Conservation (phyloP, 805 yeast genomes). For the Brettanomyces bruxellensis region DNA sequence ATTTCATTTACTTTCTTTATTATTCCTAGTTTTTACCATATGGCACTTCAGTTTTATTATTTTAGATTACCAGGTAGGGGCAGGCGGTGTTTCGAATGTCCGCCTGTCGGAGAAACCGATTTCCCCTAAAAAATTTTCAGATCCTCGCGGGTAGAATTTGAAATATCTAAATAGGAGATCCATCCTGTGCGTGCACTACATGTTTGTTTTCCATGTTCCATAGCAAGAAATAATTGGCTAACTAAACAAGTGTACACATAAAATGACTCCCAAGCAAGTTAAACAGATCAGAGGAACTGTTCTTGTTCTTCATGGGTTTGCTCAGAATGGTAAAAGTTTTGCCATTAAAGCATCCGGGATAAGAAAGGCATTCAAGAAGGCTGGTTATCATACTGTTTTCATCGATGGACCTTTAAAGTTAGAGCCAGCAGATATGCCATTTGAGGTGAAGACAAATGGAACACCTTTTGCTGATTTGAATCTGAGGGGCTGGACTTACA, state of each 20-base stretch:
- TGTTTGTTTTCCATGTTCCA: no score
- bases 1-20: no score
- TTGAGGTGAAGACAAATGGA: slow-evolving; percentile 39
- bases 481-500: slow-evolving; percentile 68
- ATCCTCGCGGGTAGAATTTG: no score
- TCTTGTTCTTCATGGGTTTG: slow-evolving; percentile 86
- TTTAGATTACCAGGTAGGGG: no score
- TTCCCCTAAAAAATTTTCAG: no score
- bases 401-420: slow-evolving; percentile 70
- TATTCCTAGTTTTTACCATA: no score
- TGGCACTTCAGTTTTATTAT: no score
- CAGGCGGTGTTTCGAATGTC: no score
- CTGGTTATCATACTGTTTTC: slow-evolving; percentile 64
- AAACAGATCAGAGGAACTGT: slow-evolving; percentile 36
- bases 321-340: slow-evolving; percentile 76
- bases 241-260: not conserved
- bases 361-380: slow-evolving; percentile 58
- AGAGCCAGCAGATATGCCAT: slow-evolving; percentile 65
- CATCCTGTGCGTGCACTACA: no score
- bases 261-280: slow-evolving; percentile 15
- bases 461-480: slow-evolving; percentile 28
- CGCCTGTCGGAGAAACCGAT: no score
- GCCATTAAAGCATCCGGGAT: slow-evolving; percentile 86
- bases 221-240: no score
- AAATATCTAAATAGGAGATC: no score